Conservation (phyloP, 1,284 basidiomycete species). For the Sporisorium exsertum region DNA sequence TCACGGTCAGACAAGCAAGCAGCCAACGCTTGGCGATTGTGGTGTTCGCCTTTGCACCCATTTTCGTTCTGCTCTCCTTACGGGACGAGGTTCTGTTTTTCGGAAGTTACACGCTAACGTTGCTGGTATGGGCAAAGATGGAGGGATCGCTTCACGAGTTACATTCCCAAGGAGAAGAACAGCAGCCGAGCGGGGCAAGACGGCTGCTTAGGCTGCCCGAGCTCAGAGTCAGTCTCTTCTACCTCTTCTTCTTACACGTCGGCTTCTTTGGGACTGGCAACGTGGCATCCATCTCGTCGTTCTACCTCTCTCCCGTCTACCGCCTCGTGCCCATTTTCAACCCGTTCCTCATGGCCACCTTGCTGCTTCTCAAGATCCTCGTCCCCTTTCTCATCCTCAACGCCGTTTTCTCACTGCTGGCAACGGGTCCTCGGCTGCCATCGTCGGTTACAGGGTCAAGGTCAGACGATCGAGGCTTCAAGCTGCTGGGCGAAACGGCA, state of each 20-base stretch:
- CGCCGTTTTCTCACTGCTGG: constrained; percentile 72
- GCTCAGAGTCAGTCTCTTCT: constrained; percentile 81
- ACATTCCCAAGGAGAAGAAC: neutral
- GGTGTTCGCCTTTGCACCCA: constrained; percentile 76
- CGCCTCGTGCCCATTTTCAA: constrained; percentile 86
- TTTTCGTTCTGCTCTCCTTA: constrained; percentile 84
- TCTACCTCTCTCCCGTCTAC: constrained; percentile 90
- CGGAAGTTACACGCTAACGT: constrained; percentile 76
- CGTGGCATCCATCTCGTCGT: constrained; percentile 87
- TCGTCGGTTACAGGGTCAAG: constrained; percentile 8
- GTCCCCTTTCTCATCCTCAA: constrained; percentile 76
- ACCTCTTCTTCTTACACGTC: constrained; percentile 86
- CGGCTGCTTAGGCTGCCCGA: constrained; percentile 76
- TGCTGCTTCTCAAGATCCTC: constrained; percentile 75
- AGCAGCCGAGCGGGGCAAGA: constrained; percentile 54
- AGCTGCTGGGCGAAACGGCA: constrained; percentile 43
- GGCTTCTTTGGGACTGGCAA: constrained; percentile 86
- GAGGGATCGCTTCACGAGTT: constrained; percentile 71
- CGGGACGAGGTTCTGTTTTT: constrained; percentile 87
- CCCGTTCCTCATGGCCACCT: constrained; percentile 81
- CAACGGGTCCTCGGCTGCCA: constrained; percentile 15
- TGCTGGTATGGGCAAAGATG: constrained; percentile 79
- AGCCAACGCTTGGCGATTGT: constrained; percentile 66
- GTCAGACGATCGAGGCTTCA: constrained; percentile 33
- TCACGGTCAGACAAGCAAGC: constrained; percentile 41